Evolutionary conservation across 768 basidiomycete genomes (phyloP).

Genomic region (Dioszegia crocea): DNA sequence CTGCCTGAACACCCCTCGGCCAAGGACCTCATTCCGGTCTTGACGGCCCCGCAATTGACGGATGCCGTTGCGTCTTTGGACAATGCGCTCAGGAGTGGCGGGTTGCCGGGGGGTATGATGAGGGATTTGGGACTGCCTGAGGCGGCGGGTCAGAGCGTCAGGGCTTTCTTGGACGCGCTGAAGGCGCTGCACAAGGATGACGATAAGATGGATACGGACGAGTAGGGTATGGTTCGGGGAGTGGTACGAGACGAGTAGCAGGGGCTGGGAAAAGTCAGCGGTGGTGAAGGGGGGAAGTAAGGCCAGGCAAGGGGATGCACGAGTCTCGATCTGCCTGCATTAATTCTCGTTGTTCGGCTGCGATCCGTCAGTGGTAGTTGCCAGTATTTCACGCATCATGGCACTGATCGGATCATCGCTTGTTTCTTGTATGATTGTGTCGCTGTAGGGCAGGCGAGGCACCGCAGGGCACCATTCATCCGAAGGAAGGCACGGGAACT

Average conservation of each 20-base stretch:
- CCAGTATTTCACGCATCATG: too few relatives aligned
- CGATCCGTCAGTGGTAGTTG: too few relatives aligned
- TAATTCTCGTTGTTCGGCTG: too few relatives aligned
- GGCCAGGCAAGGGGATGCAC: too few relatives aligned
- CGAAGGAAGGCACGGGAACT: too few relatives aligned
- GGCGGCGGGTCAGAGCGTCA: conserved; percentile 73
- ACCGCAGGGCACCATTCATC: too few relatives aligned
- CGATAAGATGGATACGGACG: conserved; percentile 80
- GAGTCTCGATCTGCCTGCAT: too few relatives aligned
- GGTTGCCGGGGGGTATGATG: conserved; percentile 67
- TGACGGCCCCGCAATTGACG: conserved; percentile 79
- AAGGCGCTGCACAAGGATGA: conserved; percentile 61
- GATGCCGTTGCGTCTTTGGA: conserved; percentile 74
- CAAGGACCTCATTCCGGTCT: conserved; percentile 67
- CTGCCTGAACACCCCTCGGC: conserved; percentile 58
- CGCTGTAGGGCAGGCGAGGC: too few relatives aligned
- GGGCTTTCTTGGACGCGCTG: conserved; percentile 74
- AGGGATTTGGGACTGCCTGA: conserved; percentile 74
- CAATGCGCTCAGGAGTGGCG: conserved; percentile 74
- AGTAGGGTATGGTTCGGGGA: not conserved
- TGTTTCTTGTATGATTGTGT: too few relatives aligned
- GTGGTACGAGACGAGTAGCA: not conserved
- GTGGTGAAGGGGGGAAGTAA: not conserved
- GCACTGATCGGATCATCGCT: too few relatives aligned
- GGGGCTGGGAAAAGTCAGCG: too few relatives aligned